Evolutionary conservation across 2,329 filamentous ascomycete genomes (phyloP).

Genomic region (Phyllosticta ampelicida): DNA sequence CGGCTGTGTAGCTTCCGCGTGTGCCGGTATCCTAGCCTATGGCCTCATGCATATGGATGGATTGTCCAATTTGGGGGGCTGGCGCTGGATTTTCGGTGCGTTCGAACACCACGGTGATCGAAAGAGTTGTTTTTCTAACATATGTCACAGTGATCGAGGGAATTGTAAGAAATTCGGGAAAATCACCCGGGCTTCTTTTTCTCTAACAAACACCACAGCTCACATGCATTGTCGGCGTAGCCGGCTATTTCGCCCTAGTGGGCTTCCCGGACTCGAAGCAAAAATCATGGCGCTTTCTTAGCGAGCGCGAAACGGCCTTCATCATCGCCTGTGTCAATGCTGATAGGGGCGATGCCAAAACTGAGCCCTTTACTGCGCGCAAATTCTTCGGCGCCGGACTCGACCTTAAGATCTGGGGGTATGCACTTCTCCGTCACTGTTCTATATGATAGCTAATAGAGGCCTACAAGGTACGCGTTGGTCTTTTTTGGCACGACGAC

Average conservation of each 20-base stretch:
- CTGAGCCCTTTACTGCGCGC: constrained; percentile 36
- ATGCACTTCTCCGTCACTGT: too few species aligned
- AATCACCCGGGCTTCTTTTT: too few species aligned
- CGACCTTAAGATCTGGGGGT: constrained; percentile 46
- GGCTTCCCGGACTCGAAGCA: constrained; percentile 37
- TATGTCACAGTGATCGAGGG: too few species aligned
- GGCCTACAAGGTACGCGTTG: too few species aligned
- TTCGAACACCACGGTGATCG: too few species aligned
- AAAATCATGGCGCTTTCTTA: constrained; percentile 35
- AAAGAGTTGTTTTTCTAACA: too few species aligned
- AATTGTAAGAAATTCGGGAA: too few species aligned
- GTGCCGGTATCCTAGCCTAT: constrained; percentile 58
- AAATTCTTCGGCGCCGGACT: constrained; percentile 38
- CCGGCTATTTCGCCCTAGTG: constrained; percentile 33
- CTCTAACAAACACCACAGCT: constrained; percentile 13
- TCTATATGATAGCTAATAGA: too few species aligned
- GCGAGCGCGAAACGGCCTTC: constrained; percentile 35
- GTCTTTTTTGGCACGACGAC: constrained; percentile 56
- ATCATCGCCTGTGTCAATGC: constrained; percentile 41
- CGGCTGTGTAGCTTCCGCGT: constrained; percentile 54
- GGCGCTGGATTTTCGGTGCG: constrained; percentile 39
- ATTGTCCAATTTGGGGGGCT: constrained; percentile 35
- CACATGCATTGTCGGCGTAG: constrained; percentile 30
- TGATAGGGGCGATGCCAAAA: constrained; percentile 42
- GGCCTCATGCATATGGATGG: constrained; percentile 57